phyloP scores from a whole-genome alignment of 148 eudicot genomes.

The Bassia scoparia region DNA sequence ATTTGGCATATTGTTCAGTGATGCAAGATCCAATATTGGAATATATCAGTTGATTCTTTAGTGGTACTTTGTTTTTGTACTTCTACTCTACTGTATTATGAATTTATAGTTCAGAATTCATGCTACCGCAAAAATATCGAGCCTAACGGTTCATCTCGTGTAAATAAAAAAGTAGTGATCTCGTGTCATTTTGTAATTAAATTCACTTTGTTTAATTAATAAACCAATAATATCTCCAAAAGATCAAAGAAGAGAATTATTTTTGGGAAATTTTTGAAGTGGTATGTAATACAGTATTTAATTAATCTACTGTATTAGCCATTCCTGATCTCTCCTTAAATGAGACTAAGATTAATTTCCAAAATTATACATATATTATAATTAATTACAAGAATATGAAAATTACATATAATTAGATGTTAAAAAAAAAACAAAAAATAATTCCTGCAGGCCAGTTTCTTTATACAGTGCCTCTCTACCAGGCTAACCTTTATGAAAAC shows the following conservation, averaged over 20 bases:
- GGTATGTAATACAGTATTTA: too few species aligned
- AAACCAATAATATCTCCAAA: too few species aligned
- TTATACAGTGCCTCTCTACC: slow-evolving; percentile 33
- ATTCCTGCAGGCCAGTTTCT: slow-evolving; percentile 29
- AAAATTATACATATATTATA: slow-evolving; percentile 42
- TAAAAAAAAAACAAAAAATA: slow-evolving; percentile 19
- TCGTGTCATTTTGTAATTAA: too few species aligned
- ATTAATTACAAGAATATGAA: slow-evolving; percentile 32
- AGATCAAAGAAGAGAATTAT: too few species aligned
- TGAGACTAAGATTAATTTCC: slow-evolving; percentile 25
- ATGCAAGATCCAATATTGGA: background rate
- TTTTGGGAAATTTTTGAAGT: too few species aligned
- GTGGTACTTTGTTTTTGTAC: background rate
- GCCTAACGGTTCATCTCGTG: too few species aligned
- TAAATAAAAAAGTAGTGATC: too few species aligned
- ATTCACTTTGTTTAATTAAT: too few species aligned
- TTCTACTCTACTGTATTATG: background rate
- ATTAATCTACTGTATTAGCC: too few species aligned
- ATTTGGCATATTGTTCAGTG: background rate
- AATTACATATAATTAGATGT: slow-evolving; percentile 25
- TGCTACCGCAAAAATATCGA: too few species aligned
- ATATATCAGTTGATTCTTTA: background rate
- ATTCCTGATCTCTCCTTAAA: background rate
- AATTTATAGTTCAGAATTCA: background rate
- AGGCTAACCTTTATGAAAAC: slow-evolving; percentile 25